These are phyloP conservation scores for Boechera retrofracta DNA, from an alignment of 345 rosid species.

Conservation along the genomic window DNA sequence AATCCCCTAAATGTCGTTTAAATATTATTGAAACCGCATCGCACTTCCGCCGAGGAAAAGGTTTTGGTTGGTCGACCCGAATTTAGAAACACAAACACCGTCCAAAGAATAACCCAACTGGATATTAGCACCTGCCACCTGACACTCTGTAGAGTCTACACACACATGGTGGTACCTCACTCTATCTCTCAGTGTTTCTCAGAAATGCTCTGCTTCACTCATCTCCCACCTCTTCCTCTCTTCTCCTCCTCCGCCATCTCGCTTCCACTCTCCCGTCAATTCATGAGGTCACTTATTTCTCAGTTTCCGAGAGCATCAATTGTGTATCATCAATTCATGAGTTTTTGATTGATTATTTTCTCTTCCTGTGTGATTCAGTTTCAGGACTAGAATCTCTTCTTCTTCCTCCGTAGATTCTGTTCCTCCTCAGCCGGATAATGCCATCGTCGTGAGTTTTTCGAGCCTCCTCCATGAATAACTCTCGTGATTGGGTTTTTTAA, in stretches of 20 bases:
- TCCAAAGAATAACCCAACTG: too few species aligned
- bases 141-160: too few species aligned
- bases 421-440: slow-evolving; percentile 33
- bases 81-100: too few species aligned
- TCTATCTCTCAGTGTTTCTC: not conserved
- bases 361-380: slow-evolving; percentile 22
- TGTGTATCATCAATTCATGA: not conserved
- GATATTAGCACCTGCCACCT: too few species aligned
- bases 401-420: slow-evolving; percentile 38
- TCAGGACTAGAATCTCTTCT: slow-evolving; percentile 63
- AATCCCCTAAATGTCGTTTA: too few species aligned
- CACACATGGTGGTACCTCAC: too few species aligned
- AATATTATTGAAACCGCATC: too few species aligned
- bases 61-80: too few species aligned
- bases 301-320: not conserved
- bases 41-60: too few species aligned
- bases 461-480: slow-evolving; percentile 1
- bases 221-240: slow-evolving; percentile 26
- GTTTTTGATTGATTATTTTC: not conserved
- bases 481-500: not conserved
- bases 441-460: slow-evolving; percentile 42
- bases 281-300: slow-evolving; percentile 10
- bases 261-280: slow-evolving; percentile 15
- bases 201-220: slow-evolving; percentile 32
- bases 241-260: slow-evolving; percentile 20